A percentile compares a stretch with the other conserved stretches of the same genome.
phyloP scores from a whole-genome alignment of 495 filamentous ascomycete species.

The Astrocystis sublimbata region DNA sequence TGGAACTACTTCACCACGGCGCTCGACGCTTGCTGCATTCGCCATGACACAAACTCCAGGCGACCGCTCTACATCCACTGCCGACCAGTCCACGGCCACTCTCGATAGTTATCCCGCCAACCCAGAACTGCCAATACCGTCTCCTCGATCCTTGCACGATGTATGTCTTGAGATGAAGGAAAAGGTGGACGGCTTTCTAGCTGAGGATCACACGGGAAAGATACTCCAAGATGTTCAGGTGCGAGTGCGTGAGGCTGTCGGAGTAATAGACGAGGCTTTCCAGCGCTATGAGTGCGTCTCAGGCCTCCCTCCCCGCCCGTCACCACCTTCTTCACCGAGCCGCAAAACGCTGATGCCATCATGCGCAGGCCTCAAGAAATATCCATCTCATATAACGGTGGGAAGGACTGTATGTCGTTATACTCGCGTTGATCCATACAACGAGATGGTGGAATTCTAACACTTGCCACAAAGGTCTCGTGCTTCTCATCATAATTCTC shows the following conservation, averaged over 20 bases:
- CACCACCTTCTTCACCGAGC: background rate
- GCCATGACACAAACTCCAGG: conserved; percentile 9
- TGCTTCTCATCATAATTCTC: conserved; percentile 87
- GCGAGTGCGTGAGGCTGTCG: conserved; percentile 69
- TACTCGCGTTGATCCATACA: background rate
- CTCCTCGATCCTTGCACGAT: conserved; percentile 29
- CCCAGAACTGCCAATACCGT: conserved; percentile 29
- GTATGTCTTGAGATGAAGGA: conserved; percentile 60
- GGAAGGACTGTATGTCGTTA: conserved; percentile 74
- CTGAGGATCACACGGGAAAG: conserved; percentile 44
- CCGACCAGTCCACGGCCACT: background rate
- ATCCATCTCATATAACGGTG: conserved; percentile 94
- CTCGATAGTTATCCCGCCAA: conserved; percentile 24
- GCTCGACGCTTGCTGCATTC: background rate
- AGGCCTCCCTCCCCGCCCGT: conserved; percentile 22
- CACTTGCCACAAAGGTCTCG: conserved; percentile 48
- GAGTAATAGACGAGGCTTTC: conserved; percentile 71
- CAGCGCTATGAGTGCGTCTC: conserved; percentile 61
- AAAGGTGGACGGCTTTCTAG: conserved; percentile 70
- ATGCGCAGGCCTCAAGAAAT: conserved; percentile 66
- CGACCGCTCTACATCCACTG: conserved; percentile 5
- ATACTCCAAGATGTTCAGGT: conserved; percentile 64
- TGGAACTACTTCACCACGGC: background rate
- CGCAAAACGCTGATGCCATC: conserved; percentile 14
- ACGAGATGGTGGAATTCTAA: background rate